Evolutionary conservation across 2,329 filamentous ascomycete genomes (phyloP).

Genomic region (Escovopsis weberi): DNA sequence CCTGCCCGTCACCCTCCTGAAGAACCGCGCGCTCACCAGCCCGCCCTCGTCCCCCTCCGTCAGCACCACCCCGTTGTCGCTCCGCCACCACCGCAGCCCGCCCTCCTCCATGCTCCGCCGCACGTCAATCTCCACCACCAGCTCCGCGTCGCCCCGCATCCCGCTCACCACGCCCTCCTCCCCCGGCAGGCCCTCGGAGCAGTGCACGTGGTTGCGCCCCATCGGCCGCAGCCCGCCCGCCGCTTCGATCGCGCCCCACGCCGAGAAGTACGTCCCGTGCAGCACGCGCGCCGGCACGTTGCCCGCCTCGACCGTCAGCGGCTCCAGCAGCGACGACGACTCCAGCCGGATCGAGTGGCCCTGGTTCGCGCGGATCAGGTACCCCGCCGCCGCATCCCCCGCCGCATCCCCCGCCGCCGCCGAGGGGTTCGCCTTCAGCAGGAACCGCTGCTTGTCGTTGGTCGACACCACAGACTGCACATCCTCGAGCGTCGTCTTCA

Average conservation of each 20-base stretch:
- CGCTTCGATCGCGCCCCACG: conserved; percentile 62
- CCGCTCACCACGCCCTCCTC: conserved; percentile 53
- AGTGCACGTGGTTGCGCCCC: conserved; percentile 81
- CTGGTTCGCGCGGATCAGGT: conserved; percentile 88
- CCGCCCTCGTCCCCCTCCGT: conserved; percentile 45
- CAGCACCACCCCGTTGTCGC: conserved; percentile 64
- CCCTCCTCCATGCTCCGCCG: conserved; percentile 46
- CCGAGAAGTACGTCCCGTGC: conserved; percentile 77
- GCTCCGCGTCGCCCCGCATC: conserved; percentile 63
- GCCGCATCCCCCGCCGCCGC: conserved; percentile 8
- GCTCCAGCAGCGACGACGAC: conserved; percentile 53
- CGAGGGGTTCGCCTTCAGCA: conserved; percentile 44
- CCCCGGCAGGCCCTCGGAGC: conserved; percentile 57
- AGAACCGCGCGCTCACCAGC: conserved; percentile 50
- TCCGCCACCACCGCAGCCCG: conserved; percentile 59
- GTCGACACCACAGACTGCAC: conserved; percentile 52
- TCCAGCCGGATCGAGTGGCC: conserved; percentile 75
- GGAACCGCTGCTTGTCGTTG: conserved; percentile 87
- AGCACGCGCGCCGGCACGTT: conserved; percentile 55
- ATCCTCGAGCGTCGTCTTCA: conserved; percentile 63
- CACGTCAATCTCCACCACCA: conserved; percentile 67
- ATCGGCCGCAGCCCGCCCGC: conserved; percentile 68
- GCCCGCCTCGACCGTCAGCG: conserved; percentile 37
- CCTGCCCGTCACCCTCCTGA: conserved; percentile 54
- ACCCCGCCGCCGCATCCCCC: conserved; percentile 19